Percentiles rank a stretch among this genome's conserved stretches.
phyloP scores from a whole-genome alignment of 371 early-diverging fungal species.

The Mucor saturninus region DNA sequence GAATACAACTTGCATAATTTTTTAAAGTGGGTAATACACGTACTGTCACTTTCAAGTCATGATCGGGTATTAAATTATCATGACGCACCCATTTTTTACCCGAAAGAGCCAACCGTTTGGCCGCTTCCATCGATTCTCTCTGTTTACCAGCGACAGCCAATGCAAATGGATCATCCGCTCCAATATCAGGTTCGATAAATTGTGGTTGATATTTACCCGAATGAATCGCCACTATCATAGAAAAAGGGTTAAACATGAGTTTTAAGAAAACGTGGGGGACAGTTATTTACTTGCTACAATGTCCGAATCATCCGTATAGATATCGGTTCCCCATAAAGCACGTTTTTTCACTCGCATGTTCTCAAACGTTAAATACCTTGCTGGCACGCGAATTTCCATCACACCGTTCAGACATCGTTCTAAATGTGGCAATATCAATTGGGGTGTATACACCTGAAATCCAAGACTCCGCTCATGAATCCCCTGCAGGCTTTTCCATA shows the following conservation, averaged over 20 bases:
- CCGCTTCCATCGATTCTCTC: slow-evolving; percentile 25
- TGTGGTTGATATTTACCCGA: slow-evolving; percentile 42
- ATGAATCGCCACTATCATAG: slow-evolving; percentile 43
- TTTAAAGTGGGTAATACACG: slow-evolving; percentile 76
- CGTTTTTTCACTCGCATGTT: slow-evolving; percentile 60
- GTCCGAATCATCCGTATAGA: slow-evolving; percentile 90
- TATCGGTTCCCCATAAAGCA: slow-evolving; percentile 86
- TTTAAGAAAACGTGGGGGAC: neutral
- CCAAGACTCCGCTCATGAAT: slow-evolving; percentile 53
- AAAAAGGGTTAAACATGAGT: neutral
- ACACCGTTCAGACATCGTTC: slow-evolving; percentile 56
- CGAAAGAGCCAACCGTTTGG: slow-evolving; percentile 22
- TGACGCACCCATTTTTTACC: slow-evolving; percentile 27
- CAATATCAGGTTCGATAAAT: slow-evolving; percentile 37
- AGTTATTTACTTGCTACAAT: slow-evolving; percentile 73
- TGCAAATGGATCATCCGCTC: slow-evolving; percentile 33
- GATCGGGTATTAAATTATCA: slow-evolving; percentile 32
- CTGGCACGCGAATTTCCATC: slow-evolving; percentile 63
- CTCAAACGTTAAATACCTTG: slow-evolving; percentile 58
- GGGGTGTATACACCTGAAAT: slow-evolving; percentile 55
- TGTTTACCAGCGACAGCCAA: slow-evolving; percentile 37
- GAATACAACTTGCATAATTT: slow-evolving; percentile 68
- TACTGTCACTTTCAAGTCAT: slow-evolving; percentile 74
- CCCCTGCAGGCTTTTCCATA: slow-evolving; percentile 44
- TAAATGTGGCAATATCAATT: slow-evolving; percentile 52